Evolutionary conservation across 306 rosid species (phyloP), one percentile per base, ranked within the genome.

Genomic region (Datisca glomerata): DNA sequence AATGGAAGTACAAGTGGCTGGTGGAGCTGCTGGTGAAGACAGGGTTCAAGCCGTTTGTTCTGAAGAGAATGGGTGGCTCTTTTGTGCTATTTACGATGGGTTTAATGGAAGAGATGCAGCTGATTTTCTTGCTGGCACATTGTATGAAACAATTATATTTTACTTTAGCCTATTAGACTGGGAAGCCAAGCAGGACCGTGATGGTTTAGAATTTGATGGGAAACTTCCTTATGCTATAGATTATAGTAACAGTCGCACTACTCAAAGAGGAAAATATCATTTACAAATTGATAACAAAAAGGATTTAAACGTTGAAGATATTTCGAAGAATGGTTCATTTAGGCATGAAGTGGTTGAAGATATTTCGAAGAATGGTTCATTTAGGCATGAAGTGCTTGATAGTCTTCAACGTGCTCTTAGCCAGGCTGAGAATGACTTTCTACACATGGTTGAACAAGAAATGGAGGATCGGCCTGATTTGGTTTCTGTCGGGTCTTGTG

Each of bases 1-100:
- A 16, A 43, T 47, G 52, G 98, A 91, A 69, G 63, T 91, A 51
- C 98, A 91, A 72, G 94, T 91, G 32, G 98, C 94, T 3, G 98
- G 98, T 68, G 99, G 99, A 59, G 96, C 99, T 49, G 99, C 99
- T 15, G 99, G 99, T 43, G 99, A 91, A 70, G 99, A 91, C 55
- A 75, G 99, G 71, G 99, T 91, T 62, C 99, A 91, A 58, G 99
- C 96, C 3, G 96, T 85, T 43, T 91, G 96, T 67, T 91, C 94
- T 45, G 99, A 91, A 71, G 99, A 91, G 65, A 75, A 80, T 50
- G 99, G 92, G 2, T 91, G 96, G 99, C 92, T 91, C 42, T 85
- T 75, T 68, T 85, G 99, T 71, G 86, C 85, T 61, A 85, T 91
- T 59, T 91, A 80, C 57, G 96, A 91, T 28, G 99, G 99, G 16